These are phyloP conservation scores for Tubosaeta sp. DNA, from an alignment of 768 basidiomycete genomes.

Conservation along the genomic window DNA sequence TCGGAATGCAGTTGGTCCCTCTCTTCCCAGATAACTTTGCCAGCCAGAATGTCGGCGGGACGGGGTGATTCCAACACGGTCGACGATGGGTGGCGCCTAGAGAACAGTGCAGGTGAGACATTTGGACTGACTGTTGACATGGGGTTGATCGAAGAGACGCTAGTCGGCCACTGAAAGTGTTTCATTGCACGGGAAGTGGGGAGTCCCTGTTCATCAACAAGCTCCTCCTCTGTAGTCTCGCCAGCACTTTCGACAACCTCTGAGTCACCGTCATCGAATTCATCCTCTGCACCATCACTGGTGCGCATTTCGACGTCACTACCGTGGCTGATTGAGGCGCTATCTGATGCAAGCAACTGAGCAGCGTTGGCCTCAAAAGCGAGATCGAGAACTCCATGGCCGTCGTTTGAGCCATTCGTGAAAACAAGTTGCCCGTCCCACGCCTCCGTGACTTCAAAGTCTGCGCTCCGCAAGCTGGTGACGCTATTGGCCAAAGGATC, in stretches of 20 bases:
- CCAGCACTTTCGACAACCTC: constrained; percentile 56
- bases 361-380: constrained; percentile 66
- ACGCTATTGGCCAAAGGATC: constrained; percentile 24
- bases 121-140: constrained; percentile 67
- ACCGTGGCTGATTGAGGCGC: constrained; percentile 45
- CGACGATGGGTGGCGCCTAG: constrained; percentile 29
- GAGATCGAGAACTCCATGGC: constrained; percentile 51
- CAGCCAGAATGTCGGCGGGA: constrained; percentile 67
- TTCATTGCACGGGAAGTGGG: constrained; percentile 75
- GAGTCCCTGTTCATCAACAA: constrained; percentile 69
- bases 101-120: constrained; percentile 40
- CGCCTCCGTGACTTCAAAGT: constrained; percentile 62
- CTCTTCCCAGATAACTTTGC: constrained; percentile 51
- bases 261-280: constrained; percentile 42
- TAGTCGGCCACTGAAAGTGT: constrained; percentile 62
- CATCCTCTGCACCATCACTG: constrained; percentile 30
- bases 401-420: constrained; percentile 57
- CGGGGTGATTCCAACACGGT: constrained; percentile 42
- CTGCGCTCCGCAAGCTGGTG: constrained; percentile 33
- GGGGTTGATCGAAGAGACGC: constrained; percentile 65
- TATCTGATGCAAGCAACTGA: constrained; percentile 46
- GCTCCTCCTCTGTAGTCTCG: constrained; percentile 80
- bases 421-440: constrained; percentile 78
- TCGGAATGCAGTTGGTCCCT: constrained; percentile 38
- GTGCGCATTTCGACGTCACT: constrained; percentile 49